A percentile compares a stretch with the other conserved stretches of the same genome.
Evolutionary conservation across 2,329 filamentous ascomycete species (phyloP).

Genomic region (Aureobasidium melanogenum): DNA sequence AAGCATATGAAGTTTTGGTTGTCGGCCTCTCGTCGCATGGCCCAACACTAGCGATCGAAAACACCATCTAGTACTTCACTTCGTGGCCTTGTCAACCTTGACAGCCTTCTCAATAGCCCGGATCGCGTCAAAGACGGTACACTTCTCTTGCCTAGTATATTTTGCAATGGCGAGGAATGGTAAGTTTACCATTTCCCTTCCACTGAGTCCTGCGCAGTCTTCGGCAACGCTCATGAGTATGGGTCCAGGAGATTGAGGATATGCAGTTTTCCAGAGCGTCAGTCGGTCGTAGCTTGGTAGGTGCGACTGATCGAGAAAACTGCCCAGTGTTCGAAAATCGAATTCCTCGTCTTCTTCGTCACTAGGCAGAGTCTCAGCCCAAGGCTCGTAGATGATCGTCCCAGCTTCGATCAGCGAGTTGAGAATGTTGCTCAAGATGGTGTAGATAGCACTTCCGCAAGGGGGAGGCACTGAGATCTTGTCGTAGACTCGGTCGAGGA

Average conservation of each 20-base stretch:
- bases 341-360: not conserved
- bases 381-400: conserved; percentile 21
- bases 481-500: conserved; percentile 41
- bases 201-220: conserved; percentile 32
- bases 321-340: not conserved
- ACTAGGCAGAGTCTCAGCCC: not conserved
- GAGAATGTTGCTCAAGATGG: conserved; percentile 40
- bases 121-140: conserved; percentile 30
- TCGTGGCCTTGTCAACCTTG: not conserved
- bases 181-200: conserved; percentile 33
- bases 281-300: conserved; percentile 26
- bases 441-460: conserved; percentile 33
- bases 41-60: not conserved
- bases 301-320: not conserved
- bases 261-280: conserved; percentile 16
- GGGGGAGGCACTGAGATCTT: conserved; percentile 37
- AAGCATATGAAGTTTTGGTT: no score
- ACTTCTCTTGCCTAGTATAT: conserved; percentile 28
- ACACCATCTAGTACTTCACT: not conserved
- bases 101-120: conserved; percentile 24
- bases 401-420: conserved; percentile 35
- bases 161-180: conserved; percentile 34
- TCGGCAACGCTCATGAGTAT: conserved; percentile 26
- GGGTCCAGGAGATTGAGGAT: conserved; percentile 19
- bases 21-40: not conserved